Conservation (phyloP, 176 grass and related monocot genomes). For the Aegilops sharonensis region DNA sequence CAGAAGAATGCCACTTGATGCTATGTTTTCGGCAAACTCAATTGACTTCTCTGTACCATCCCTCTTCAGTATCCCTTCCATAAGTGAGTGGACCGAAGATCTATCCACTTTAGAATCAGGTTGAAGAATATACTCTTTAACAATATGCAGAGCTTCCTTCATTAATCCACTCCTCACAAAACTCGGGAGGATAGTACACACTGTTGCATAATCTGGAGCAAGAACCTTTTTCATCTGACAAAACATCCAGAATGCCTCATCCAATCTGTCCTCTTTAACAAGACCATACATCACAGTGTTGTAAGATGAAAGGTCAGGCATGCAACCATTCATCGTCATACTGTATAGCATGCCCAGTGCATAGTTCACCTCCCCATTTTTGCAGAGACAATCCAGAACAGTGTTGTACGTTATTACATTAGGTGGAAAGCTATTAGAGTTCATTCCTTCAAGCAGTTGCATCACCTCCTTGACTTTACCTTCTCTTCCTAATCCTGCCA, state of each 20-base stretch:
- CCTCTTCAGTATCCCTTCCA: conserved; percentile 82
- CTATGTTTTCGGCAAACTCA: conserved; percentile 60
- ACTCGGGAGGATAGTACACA: conserved; percentile 75
- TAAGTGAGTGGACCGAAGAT: conserved; percentile 55
- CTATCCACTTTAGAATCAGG: conserved; percentile 50
- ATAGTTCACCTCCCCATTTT: conserved; percentile 76
- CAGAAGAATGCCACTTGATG: conserved; percentile 44
- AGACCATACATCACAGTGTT: conserved; percentile 81
- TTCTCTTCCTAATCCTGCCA: conserved; percentile 89
- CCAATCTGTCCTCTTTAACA: conserved; percentile 71
- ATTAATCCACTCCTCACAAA: conserved; percentile 72
- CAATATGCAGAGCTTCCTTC: conserved; percentile 58
- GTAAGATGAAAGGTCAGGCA: conserved; percentile 86
- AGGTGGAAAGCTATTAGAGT: conserved; percentile 46
- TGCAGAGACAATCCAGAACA: conserved; percentile 83
- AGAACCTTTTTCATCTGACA: conserved; percentile 92
- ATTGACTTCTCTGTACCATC: conserved; percentile 64
- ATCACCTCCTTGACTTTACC: conserved; percentile 73
- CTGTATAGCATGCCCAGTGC: conserved; percentile 70
- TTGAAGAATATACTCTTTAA: conserved; percentile 54
- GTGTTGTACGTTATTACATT: conserved; percentile 89
- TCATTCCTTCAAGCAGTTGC: conserved; percentile 74
- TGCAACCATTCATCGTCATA: conserved; percentile 61
- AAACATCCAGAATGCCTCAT: conserved; percentile 72
- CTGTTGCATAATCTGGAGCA: conserved; percentile 70